Percentiles rank a stretch among this genome's conserved stretches.
Evolutionary conservation across 73 alveolate species (phyloP).

Genomic region (Paramecium sexaurelia): DNA sequence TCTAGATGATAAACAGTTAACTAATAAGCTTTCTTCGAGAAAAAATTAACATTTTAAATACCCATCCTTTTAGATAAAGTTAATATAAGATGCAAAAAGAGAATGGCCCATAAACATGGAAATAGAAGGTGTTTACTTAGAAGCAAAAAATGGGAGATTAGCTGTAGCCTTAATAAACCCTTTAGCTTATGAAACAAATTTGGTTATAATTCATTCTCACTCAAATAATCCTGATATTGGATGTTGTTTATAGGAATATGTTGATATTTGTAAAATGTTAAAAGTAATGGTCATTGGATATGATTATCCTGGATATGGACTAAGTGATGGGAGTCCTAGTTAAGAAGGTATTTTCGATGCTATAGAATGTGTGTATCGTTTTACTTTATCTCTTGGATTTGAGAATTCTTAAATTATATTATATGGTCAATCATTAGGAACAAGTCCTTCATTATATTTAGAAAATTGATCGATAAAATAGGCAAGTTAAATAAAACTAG

Average conservation of each 20-base stretch:
- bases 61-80: neutral
- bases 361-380: conserved; percentile 69
- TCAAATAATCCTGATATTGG: conserved; percentile 73
- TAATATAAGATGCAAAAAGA: neutral
- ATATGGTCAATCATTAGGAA: conserved; percentile 72
- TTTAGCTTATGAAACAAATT: neutral
- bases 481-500: conserved; percentile 33
- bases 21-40: neutral
- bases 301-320: conserved; percentile 79
- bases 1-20: neutral
- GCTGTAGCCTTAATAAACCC: neutral
- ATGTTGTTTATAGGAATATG: conserved; percentile 5
- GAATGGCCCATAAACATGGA: neutral
- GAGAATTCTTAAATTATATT: conserved; percentile 56
- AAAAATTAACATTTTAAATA: neutral
- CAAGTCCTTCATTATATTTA: conserved; percentile 67
- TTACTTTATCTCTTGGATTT: conserved; percentile 2
- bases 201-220: conserved; percentile 69
- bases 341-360: conserved; percentile 30
- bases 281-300: conserved; percentile 47
- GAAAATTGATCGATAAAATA: neutral
- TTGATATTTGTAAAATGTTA: conserved; percentile 49
- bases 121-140: neutral
- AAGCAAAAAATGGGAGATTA: neutral
- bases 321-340: conserved; percentile 65